Base-by-base conservation (phyloP, 306 rosid species). In the Vigna unguiculata region DNA sequence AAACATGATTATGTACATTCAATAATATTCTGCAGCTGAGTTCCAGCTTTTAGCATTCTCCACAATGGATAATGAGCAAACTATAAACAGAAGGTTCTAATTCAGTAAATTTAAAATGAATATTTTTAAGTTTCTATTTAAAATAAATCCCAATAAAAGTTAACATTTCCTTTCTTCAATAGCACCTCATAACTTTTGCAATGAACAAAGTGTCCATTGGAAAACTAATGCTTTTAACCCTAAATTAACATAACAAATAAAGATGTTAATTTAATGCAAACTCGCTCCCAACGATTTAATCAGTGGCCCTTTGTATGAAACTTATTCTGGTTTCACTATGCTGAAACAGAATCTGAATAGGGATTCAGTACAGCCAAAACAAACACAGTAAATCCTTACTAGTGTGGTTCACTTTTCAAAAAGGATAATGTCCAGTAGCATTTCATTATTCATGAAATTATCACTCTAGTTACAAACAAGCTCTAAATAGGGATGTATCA, bases 71-170 rank as follows among this genome's bases (percentile, higher is more conserved):
- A 21, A 34, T 34, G 40, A 34, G 40, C 40, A 34, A 9, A 34
- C 40, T 34, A 34, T 34, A 34, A 34, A 34, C 40, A 34, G 40
- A 34, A 6, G 1, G 40, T 34, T 34, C 40, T 34, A 6, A 34
- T 34, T 34, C 40, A 34, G 40, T 34, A 34, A 34, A 34, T 61
- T 68, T 17, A 36, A 47, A 74, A 66, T 24, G 47, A 16, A 45
- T 34, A 17, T 4, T 65, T 38, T 72, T 6, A 21, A 16, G 69
- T 57, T 22, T 22, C n/a, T 43, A 8, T 21, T 13, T 22, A 38
- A 40, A 45, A 62, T 24, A 80, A 74, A 43, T 68, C 69, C 55
- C 62, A 46, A 80, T 25, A 61, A 70, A 60, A 60, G 17, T 3
- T 36, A 70, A 19, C 48, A 62, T 71, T 61, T 63, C 36, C 9